Evolutionary conservation across 768 basidiomycete species (phyloP), one percentile per base, ranked within the genome.

Genomic region (Exsudoporus frostii): DNA sequence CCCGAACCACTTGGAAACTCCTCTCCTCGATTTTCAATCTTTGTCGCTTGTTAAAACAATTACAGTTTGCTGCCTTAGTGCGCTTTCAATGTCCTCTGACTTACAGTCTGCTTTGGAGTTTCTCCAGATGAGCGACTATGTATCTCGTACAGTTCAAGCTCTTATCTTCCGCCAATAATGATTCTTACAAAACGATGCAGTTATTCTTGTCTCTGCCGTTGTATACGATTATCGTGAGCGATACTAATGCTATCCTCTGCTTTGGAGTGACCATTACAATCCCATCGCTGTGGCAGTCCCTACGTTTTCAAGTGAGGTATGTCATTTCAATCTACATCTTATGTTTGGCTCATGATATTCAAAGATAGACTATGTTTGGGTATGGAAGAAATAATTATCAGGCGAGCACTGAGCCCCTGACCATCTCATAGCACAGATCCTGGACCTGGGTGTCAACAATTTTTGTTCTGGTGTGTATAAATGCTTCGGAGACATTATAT

Each of bases 311-410:
- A 30, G 36, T 14, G 55, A 56, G 36, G 55, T 48, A 19, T 30
- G 2, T 34, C 8, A 5, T 47, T 4, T 22, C 1, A 2, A 7
- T 13, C 15, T 17, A 5, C 2, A 9, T 0, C 4, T n/a, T 6
- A 6, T 24, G 1, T 24, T 22, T 2, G 17, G 10, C 30, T 46
- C 10, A 51, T 7, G 5, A 25, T 11, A 7, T 29, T 3, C 3
- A 3, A 47, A 60, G 59, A 7, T 60, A 33, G 24, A 60, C 3
- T 56, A 56, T 37, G 15, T 60, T 25, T 60, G 59, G 59, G 59
- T 60, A 15, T 20, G 46, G 11, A 14, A 41, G 7, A 20, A 17
- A 15, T 7, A 24, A 17, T 11, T 8, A n/a, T 14, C 5, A 8
- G 11, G 11, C 22, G 3, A 5, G 27, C 5, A 20, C 20, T 0